A percentile compares a stretch with the other conserved stretches of the same genome.
These are phyloP conservation scores for Boletus speciosus DNA, from an alignment of 768 basidiomycete genomes.

Conservation along the genomic window DNA sequence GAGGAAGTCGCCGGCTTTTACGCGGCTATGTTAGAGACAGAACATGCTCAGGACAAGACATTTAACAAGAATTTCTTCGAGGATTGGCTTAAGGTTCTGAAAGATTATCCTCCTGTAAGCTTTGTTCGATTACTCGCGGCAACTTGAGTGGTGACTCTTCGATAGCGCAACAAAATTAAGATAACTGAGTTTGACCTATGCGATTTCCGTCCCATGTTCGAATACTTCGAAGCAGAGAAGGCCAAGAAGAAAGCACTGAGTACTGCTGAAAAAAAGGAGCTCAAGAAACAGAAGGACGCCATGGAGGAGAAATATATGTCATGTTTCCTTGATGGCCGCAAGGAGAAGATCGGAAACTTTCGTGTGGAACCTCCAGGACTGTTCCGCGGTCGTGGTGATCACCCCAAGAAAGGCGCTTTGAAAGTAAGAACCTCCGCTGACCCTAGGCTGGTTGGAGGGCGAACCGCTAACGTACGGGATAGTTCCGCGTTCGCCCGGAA, in stretches of 20 bases:
- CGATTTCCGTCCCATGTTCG: conserved; percentile 94
- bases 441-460: neutral
- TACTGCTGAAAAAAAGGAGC: conserved; percentile 83
- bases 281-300: conserved; percentile 82
- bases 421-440: conserved; percentile 55
- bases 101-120: conserved; percentile 81
- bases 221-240: conserved; percentile 88
- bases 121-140: conserved; percentile 2
- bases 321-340: conserved; percentile 91
- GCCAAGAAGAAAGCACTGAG: conserved; percentile 88
- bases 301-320: conserved; percentile 80
- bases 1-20: conserved; percentile 99
- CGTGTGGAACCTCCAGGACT: conserved; percentile 97
- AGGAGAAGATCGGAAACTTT: conserved; percentile 98
- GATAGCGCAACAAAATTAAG: conserved; percentile 65
- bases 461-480: conserved; percentile 7
- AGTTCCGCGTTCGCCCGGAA: conserved; percentile 89
- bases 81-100: conserved; percentile 78
- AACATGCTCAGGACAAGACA: conserved; percentile 81
- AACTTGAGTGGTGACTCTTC: conserved; percentile 7
- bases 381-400: conserved; percentile 96
- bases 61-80: conserved; percentile 97
- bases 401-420: conserved; percentile 93
- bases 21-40: conserved; percentile 86
- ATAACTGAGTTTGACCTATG: conserved; percentile 77